A percentile compares a stretch with the other conserved stretches of the same genome.
Conservation (phyloP, 768 basidiomycete species). For the Pleurotus salmoneostramineus region DNA sequence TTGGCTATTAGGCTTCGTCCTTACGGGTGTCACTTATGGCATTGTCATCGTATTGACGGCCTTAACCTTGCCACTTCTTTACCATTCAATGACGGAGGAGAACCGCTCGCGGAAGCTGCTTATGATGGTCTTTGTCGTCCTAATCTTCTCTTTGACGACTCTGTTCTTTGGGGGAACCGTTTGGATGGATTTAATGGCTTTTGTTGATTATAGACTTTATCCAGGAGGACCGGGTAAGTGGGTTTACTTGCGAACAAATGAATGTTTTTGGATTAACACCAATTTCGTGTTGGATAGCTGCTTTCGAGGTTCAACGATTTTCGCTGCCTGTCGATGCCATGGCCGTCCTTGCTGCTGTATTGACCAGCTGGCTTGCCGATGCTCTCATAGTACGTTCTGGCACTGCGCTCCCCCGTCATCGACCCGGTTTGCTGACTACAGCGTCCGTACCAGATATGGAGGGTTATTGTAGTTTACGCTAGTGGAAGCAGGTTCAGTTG, state of each 20-base stretch:
- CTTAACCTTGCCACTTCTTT: conserved; percentile 1
- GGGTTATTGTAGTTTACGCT: neutral
- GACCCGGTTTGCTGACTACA: neutral
- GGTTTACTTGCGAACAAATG: no score
- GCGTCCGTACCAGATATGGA: neutral
- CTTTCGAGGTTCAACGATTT: conserved; percentile 14
- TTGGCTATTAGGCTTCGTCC: conserved; percentile 12
- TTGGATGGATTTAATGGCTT: conserved; percentile 20
- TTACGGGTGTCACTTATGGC: conserved; percentile 11
- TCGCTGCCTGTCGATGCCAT: conserved; percentile 13
- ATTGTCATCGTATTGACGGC: conserved; percentile 7
- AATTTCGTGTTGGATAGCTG: neutral
- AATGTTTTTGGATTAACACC: no score
- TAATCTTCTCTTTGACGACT: conserved; percentile 13
- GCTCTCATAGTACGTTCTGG: conserved; percentile 13
- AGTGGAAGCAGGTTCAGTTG: neutral
- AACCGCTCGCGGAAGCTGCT: neutral
- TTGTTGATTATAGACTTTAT: conserved; percentile 25
- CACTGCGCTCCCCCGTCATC: neutral
- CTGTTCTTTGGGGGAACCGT: conserved; percentile 12
- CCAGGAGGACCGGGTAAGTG: conserved; percentile 24
- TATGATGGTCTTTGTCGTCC: conserved; percentile 1
- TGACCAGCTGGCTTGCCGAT: conserved; percentile 18
- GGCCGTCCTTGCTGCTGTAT: conserved; percentile 13
- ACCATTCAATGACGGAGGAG: neutral